Evolutionary conservation across 1,284 basidiomycete species (phyloP), one percentile per base, ranked within the genome.

Genomic region (Xerocomus tenax): DNA sequence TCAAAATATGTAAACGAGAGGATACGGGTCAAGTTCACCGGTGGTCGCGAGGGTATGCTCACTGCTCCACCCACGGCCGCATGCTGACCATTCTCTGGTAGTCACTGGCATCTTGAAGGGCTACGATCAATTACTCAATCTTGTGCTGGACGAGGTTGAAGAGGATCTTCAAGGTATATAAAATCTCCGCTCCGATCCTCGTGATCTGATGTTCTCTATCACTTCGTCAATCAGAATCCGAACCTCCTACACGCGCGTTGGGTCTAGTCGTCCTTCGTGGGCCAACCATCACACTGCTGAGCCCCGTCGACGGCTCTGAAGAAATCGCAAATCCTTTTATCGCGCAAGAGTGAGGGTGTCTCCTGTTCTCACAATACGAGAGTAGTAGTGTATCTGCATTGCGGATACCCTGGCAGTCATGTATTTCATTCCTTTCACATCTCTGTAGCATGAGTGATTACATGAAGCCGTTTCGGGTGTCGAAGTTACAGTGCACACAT

Each of bases 11-110:
- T 88, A 45, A 91, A 97, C 69, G 84, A 94, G 69, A 78, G 81
- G 56, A 90, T 98, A 65, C 76, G 91, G 49, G 93, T 98, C 64
- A 98, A 97, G 71, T 98, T 98, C 65, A 91, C 91, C 23, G 95
- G 95, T 42, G 95, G 95, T 23, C 75, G 95, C 26, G 91, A 98
- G 79, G 93, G 94, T 91, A 57, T 44, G 74, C 67, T 25, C 18
- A 3, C 16, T 5, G 8, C 13, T 12, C n/a, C 16, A 16, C 23
- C 35, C 15, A 3, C 7, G 4, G 5, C 23, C 39, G 2, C 39
- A n/a, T 30, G 0, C 46, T 51, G 36, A 55, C 45, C 21, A n/a
- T 25, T 42, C 42, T 21, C 40, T 30, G 32, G 43, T 62, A 98
- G 96, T 98, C 41, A 87, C 83, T 15, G 95, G 95, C 9, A 77